Base-by-base conservation (phyloP, 1,284 basidiomycete species). In the Pholiota adiposa region DNA sequence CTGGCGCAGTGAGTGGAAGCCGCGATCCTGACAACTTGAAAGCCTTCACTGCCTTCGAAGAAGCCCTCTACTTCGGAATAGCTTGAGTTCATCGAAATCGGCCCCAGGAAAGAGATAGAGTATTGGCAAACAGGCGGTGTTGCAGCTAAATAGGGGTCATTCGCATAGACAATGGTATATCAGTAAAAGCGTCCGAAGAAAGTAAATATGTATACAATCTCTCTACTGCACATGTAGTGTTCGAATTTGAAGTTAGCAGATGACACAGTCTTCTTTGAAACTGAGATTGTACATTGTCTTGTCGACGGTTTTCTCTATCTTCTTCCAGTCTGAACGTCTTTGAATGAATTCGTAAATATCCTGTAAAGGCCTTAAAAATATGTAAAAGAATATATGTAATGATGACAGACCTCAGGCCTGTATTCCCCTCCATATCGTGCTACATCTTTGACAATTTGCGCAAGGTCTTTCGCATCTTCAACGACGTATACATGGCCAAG, bases 231-330 rank as follows among this genome's bases (percentile, higher is more conserved):
- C n/a, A n/a, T n/a, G n/a, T n/a, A n/a, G n/a, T n/a, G n/a, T n/a
- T n/a, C n/a, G n/a, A n/a, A n/a, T n/a, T n/a, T n/a, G n/a, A n/a
- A n/a, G 11, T 64, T 44, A 65, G 56, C 61, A 64, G 56, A 83
- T 70, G 48, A 89, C 72, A 79, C 94, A 96, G 72, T 96, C 94
- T 72, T 96, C 94, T 70, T 90, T 92, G 69, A 96, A 94, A 67
- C 92, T 94, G 58, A 96, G 75, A 70, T 94, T 95, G 77, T 96
- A 97, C 94, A 97, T 93, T 54, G 92, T 89, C 79, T 96, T 95
- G 78, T 97, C 95, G 44, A 97, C 96, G 16, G 86, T 89, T 74
- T 94, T 96, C 73, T 97, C 94, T 64, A 97, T 97, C 78, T 92
- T 94, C 77, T 97, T 96, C 96, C 96, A 97, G 74, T 98, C 96